Conservation (phyloP, 257 asterid species). For the Forsythia viridissima region DNA sequence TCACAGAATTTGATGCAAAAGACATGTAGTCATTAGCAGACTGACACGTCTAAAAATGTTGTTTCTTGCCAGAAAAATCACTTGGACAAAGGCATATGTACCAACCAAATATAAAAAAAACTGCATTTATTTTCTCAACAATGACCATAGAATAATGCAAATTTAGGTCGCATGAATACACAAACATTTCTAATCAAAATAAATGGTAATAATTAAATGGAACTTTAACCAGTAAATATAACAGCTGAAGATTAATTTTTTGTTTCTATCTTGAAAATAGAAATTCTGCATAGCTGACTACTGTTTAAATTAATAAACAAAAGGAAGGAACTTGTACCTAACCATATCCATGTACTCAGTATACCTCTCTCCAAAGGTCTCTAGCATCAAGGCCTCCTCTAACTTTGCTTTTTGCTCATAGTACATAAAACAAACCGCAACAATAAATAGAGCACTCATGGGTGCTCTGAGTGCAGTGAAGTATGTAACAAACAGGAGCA, state of each 20-base stretch:
- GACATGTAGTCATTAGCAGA: not conserved
- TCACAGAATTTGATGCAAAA: not conserved
- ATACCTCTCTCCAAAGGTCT: conserved; percentile 72
- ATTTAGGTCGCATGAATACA: not conserved
- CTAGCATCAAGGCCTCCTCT: conserved; percentile 82
- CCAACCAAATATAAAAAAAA: not conserved
- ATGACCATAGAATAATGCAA: not conserved
- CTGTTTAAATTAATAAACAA: conserved; percentile 57
- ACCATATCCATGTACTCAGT: conserved; percentile 63
- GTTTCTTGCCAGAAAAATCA: not conserved
- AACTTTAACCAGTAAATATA: not conserved
- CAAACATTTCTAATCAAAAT: not conserved
- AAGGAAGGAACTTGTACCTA: conserved; percentile 76
- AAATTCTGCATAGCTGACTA: conserved; percentile 3
- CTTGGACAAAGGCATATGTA: not conserved
- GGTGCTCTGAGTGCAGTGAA: conserved; percentile 83
- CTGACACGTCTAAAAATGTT: not conserved
- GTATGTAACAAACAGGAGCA: conserved; percentile 78
- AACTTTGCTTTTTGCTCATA: conserved; percentile 72
- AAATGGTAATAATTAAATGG: not conserved
- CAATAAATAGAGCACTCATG: conserved; percentile 48
- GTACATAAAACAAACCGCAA: conserved; percentile 59
- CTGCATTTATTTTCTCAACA: not conserved
- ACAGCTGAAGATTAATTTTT: not conserved
- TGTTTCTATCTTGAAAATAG: not conserved